Base-by-base conservation (phyloP, 805 yeast species). In the Debaryomyces maramus region DNA sequence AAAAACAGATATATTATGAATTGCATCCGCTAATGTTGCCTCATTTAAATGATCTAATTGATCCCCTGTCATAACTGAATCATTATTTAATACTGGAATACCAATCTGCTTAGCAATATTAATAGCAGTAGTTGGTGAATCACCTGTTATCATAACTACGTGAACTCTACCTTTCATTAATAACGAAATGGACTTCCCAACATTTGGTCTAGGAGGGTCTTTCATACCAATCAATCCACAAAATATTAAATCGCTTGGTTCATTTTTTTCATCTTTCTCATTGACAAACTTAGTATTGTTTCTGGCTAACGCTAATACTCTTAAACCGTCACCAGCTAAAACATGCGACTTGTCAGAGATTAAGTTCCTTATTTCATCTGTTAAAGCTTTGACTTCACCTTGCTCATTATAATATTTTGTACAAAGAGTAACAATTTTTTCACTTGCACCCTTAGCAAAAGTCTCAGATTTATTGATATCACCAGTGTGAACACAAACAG, bases 131-230 rank as follows among this genome's bases (percentile, higher is more conserved):
- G 84, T 81, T 47, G 89, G 95, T 26, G 88, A 77, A 61, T 90
- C 97, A 52, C 97, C 97, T 6, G 99, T 93, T 48, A 93, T 91
- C 98, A 93, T 93, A 37, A 93, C 87, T n/a, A 93, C 88, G 56
- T 88, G 95, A 30, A 93, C 99, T 32, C 98, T 96, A 46, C 98
- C 97, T 55, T 81, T 81, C 70, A 89, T 73, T 41, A 93, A 73
- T 47, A 81, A 73, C 27, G 85, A 77, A 42, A 93, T 78, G 2
- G 97, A 85, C 36, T 73, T 69, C 35, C 79, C 76, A 3, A 93
- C 98, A 46, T 84, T 81, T 7, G 90, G 85, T 55, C 99, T 80
- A 41, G 99, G 99, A 7, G 99, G 99, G 65, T 93, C 99, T 53
- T 88, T 88, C 96, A 93, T 89, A 40, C 97, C 98, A 47, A 88